Conservation (phyloP, 2,329 filamentous ascomycete species). For the Cadophora luteo-olivacea region DNA sequence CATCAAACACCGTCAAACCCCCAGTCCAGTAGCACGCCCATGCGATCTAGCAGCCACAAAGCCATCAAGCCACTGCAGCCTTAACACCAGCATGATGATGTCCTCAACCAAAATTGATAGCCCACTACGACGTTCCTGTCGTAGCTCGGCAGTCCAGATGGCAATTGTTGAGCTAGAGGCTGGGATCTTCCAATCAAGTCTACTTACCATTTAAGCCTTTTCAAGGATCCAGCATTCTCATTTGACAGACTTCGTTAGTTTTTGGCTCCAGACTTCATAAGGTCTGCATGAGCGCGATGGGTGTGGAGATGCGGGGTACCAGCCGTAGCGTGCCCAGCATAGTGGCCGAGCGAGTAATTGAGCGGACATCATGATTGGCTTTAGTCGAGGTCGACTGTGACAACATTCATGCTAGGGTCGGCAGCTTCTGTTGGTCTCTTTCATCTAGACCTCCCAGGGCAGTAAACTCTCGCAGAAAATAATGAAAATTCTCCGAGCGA, state of each 20-base stretch:
- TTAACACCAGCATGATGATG: neutral
- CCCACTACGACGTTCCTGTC: neutral
- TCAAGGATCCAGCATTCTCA: neutral
- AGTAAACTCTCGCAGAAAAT: neutral
- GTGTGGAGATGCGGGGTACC: conserved; percentile 9
- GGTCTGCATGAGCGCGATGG: neutral
- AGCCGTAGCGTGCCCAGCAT: neutral
- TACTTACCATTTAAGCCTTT: neutral
- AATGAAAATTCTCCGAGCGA: neutral
- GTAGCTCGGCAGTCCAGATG: conserved; percentile 1
- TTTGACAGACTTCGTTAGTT: neutral
- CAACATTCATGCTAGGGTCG: neutral
- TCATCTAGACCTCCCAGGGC: conserved; percentile 1
- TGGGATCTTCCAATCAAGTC: neutral
- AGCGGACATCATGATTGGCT: neutral
- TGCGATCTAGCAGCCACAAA: neutral
- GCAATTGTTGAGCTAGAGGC: conserved; percentile 2
- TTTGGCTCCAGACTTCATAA: neutral
- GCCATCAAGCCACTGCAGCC: neutral
- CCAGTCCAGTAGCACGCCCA: neutral
- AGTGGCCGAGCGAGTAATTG: conserved; percentile 3
- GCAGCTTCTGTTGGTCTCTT: neutral
- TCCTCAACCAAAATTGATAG: neutral
- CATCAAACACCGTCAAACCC: conserved; percentile 11
- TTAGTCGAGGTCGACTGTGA: neutral